These are phyloP conservation scores for Calocera cornea DNA, from an alignment of 768 basidiomycete species.

Conservation along the genomic window DNA sequence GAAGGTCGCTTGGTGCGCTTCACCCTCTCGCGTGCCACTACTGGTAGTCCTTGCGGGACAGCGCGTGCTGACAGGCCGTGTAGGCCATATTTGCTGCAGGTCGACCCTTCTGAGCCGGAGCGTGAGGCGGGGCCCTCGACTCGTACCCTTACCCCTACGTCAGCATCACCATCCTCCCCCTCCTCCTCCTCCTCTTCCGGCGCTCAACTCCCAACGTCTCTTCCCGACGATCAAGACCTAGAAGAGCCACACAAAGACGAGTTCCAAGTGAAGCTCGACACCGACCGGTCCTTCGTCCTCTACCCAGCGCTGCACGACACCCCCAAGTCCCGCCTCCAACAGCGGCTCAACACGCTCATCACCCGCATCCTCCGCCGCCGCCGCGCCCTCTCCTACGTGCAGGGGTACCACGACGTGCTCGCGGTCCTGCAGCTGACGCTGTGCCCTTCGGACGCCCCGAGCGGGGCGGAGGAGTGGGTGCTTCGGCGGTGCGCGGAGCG, in stretches of 20 bases:
- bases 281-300: slow-evolving; percentile 82
- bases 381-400: slow-evolving; percentile 69
- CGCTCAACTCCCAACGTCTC: too few species aligned
- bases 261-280: slow-evolving; percentile 76
- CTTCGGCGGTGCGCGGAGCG: slow-evolving; percentile 34
- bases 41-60: too few species aligned
- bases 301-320: slow-evolving; percentile 40
- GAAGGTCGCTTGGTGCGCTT: slow-evolving; percentile 40
- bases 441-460: slow-evolving; percentile 39
- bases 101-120: slow-evolving; percentile 3
- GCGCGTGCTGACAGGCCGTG: slow-evolving; percentile 8
- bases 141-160: not conserved
- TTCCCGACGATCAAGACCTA: too few species aligned
- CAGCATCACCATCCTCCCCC: not conserved
- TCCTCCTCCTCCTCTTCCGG: not conserved
- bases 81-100: slow-evolving; percentile 31
- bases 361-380: slow-evolving; percentile 60
- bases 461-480: slow-evolving; percentile 20
- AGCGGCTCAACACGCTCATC: slow-evolving; percentile 54
- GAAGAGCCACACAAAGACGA: slow-evolving; percentile 52
- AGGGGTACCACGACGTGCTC: slow-evolving; percentile 90
- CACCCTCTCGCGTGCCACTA: too few species aligned
- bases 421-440: slow-evolving; percentile 70
- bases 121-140: too few species aligned
- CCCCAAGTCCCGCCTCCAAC: slow-evolving; percentile 40